Evolutionary conservation across 352 stramenopile genomes (phyloP).

Genomic region (Globisporangium alternatum): DNA sequence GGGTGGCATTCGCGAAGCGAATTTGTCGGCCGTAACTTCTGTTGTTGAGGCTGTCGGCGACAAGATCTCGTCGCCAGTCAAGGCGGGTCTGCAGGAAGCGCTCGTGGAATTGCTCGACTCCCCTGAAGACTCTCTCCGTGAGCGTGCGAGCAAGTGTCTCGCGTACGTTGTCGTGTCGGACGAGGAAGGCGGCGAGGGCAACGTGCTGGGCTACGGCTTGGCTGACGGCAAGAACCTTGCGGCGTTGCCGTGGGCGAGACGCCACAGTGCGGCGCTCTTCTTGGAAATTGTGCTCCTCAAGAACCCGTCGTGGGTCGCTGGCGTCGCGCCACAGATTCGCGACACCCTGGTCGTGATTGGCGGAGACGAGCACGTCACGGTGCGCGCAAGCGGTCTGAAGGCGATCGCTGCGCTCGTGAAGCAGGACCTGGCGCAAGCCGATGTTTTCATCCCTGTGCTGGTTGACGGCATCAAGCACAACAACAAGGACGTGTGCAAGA

Average conservation of each 20-base stretch:
- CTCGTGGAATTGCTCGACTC: conserved; percentile 66
- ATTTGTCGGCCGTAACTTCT: conserved; percentile 64
- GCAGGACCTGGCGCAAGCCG: conserved; percentile 28
- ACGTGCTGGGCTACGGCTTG: conserved; percentile 49
- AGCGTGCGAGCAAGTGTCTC: conserved; percentile 66
- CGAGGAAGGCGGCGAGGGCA: conserved; percentile 28
- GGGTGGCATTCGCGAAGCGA: conserved; percentile 74
- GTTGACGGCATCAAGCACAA: conserved; percentile 56
- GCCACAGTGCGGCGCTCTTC: conserved; percentile 67
- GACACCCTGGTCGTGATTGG: conserved; percentile 40
- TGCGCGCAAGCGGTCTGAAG: conserved; percentile 52
- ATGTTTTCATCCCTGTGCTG: conserved; percentile 57
- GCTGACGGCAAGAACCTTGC: conserved; percentile 31
- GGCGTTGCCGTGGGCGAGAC: conserved; percentile 44
- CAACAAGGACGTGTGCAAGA: conserved; percentile 82
- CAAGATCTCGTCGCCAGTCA: conserved; percentile 63
- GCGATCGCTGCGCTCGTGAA: conserved; percentile 63
- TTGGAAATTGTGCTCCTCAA: conserved; percentile 48
- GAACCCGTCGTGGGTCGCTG: conserved; percentile 33
- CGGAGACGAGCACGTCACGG: conserved; percentile 61
- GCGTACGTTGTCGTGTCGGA: conserved; percentile 55
- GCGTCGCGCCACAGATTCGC: conserved; percentile 25
- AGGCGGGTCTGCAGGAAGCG: conserved; percentile 49
- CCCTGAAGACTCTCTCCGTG: conserved; percentile 59
- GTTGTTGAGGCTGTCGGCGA: conserved; percentile 62